Base-by-base conservation (phyloP, 768 basidiomycete species). In the Hemileccinum rubropunctum region DNA sequence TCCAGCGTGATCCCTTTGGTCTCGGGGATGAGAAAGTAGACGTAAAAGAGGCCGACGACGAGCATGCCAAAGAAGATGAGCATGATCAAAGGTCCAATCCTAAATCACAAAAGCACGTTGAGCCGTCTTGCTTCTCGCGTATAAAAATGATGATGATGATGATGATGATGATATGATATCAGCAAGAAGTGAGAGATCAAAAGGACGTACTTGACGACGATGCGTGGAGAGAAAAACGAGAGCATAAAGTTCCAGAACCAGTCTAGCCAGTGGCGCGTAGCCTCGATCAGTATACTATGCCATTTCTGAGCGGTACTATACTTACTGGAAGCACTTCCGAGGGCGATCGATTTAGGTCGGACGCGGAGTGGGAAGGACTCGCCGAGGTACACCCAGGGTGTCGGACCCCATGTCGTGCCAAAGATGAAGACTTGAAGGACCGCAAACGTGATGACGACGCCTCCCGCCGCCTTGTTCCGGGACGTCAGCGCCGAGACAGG, bases 361-460 rank as follows among this genome's bases (percentile, higher is more conserved):
- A 91, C 84, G 41, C 87, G 82, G 20, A 91, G 79, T 13, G 88
- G 89, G 78, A 90, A 91, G 17, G 81, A 84, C 72, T 90, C 87
- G 45, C 86, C 86, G 28, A 88, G 77, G 59, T 87, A 87, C 6
- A 87, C 86, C 82, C 81, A 83, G 56, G 84, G 85, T 30, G 80
- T 83, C 7, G 85, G 84, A 12, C 86, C 87, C 86, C 86, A 90
- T 70, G 86, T 88, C 52, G 83, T 77, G 2, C 80, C 80, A 65
- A 78, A 90, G 10, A 78, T 76, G 57, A 83, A 80, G 23, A 91
- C 84, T 45, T 90, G 87, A 21, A 89, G 67, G n/a, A 90, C 78
- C 0, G 85, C 88, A 58, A 90, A 89, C 0, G 86, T 77, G 53
- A 91, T 87, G 32, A 88, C 70, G 0, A 77, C 75, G 49, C 84